Percentiles rank a stretch among this genome's conserved stretches.
Conservation (phyloP, 345 rosid genomes). For the Hibiscus syriacus region DNA sequence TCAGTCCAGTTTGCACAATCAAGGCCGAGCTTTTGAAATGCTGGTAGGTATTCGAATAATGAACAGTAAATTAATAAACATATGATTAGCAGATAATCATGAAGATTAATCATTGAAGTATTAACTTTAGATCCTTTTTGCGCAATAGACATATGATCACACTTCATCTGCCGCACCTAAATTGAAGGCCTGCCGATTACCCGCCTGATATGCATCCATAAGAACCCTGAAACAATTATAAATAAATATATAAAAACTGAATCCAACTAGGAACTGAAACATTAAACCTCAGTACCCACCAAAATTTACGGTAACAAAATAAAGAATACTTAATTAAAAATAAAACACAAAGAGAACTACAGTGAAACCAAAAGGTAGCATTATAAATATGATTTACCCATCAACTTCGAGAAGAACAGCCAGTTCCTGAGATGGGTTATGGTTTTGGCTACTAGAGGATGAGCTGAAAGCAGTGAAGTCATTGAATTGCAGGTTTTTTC, state of each 20-base stretch:
- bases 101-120: conserved; percentile 1
- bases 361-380: neutral
- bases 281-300: too few species aligned
- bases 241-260: neutral
- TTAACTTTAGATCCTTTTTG: conserved; percentile 12
- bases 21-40: conserved; percentile 89
- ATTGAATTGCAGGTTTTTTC: conserved; percentile 23
- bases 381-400: conserved; percentile 39
- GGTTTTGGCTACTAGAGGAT: conserved; percentile 18
- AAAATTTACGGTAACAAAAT: too few species aligned
- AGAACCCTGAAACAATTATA: conserved; percentile 46
- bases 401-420: conserved; percentile 89
- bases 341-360: neutral
- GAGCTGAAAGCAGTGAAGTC: conserved; percentile 38
- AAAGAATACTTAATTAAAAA: too few species aligned
- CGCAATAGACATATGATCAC: conserved; percentile 10
- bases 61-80: conserved; percentile 6
- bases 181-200: conserved; percentile 84
- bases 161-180: conserved; percentile 40
- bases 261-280: too few species aligned
- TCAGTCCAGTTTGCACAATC: conserved; percentile 95
- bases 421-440: conserved; percentile 42
- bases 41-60: conserved; percentile 24
- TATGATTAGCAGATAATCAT: conserved; percentile 4
- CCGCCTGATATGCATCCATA: conserved; percentile 69